Evolutionary conservation across 805 yeast species (phyloP).

Genomic region (Schizosaccharomyces osmophilus): DNA sequence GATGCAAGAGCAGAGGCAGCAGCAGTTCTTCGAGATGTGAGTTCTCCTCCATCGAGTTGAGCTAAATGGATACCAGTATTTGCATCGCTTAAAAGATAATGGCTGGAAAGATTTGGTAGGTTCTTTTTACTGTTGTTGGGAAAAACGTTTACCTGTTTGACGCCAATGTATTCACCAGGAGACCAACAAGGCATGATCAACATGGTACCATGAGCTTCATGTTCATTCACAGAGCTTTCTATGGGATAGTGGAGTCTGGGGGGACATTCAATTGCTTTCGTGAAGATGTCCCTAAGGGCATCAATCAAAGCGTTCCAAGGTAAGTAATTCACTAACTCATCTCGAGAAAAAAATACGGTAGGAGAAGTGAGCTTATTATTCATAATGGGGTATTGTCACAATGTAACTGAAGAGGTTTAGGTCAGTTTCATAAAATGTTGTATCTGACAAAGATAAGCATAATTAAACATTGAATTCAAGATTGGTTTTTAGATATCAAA

Average conservation of each 20-base stretch:
- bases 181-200: not conserved
- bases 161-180: not conserved
- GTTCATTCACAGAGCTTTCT: not conserved
- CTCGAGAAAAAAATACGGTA: not conserved
- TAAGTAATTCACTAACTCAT: not conserved
- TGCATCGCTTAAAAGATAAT: not conserved
- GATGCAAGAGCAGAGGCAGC: not conserved
- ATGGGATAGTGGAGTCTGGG: not conserved
- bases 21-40: not conserved
- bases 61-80: not conserved
- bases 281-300: not conserved
- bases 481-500: not conserved
- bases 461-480: not conserved
- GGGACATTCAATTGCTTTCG: not conserved
- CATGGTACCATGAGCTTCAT: not conserved
- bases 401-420: not conserved
- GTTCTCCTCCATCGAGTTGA: not conserved
- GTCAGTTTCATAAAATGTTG: not conserved
- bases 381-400: not conserved
- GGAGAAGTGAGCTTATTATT: not conserved
- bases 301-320: not conserved
- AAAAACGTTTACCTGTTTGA: not conserved
- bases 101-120: not conserved
- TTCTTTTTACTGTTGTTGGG: not conserved
- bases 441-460: not conserved